Evolutionary conservation across 1,284 basidiomycete genomes (phyloP).

Genomic region (Melampsora americana): DNA sequence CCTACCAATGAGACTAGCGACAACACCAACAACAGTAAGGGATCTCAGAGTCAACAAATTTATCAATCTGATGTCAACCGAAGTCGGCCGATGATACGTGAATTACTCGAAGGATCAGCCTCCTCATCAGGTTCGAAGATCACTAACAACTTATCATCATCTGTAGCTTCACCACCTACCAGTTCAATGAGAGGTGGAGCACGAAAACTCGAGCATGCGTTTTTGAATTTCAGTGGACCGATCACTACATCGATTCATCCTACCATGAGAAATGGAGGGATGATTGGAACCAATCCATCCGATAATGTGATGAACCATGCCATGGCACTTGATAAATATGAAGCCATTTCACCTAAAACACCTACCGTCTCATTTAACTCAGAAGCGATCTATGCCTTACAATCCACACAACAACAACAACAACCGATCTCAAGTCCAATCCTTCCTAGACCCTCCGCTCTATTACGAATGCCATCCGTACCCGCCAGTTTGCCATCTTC

Average conservation of each 20-base stretch:
- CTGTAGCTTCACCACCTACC: no score
- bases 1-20: background rate
- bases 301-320: constrained; percentile 23
- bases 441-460: constrained; percentile 13
- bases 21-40: background rate
- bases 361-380: constrained; percentile 10
- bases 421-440: background rate
- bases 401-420: background rate
- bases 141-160: no score
- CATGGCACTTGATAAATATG: constrained; percentile 23
- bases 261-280: background rate
- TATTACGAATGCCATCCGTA: constrained; percentile 37
- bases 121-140: no score
- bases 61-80: background rate
- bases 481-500: constrained; percentile 25
- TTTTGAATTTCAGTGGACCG: constrained; percentile 18
- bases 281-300: constrained; percentile 4
- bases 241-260: constrained; percentile 12
- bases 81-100: constrained; percentile 22
- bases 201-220: no score
- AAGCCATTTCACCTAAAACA: constrained; percentile 33
- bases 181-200: no score
- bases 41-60: background rate
- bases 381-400: constrained; percentile 14
- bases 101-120: background rate